A percentile compares a stretch with the other conserved stretches of the same genome.
phyloP scores from a whole-genome alignment of 1,284 basidiomycete genomes.

The Violaceomyces palustris region DNA sequence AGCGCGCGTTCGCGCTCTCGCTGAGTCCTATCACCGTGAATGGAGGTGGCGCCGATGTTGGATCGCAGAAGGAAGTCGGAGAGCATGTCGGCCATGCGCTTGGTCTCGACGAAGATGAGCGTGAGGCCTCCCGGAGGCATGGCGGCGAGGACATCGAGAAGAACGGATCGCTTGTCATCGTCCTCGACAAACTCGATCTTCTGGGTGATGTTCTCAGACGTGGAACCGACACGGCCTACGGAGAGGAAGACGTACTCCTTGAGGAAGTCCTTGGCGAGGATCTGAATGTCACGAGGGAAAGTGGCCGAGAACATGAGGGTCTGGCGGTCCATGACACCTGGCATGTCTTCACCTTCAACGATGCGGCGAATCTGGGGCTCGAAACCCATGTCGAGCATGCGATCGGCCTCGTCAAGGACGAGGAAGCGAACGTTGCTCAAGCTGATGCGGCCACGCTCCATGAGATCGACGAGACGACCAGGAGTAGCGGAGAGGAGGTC shows the following conservation, averaged over 20 bases:
- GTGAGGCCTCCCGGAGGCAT: slow-evolving; percentile 72
- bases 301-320: slow-evolving; percentile 99
- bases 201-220: slow-evolving; percentile 99
- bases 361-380: slow-evolving; percentile 98
- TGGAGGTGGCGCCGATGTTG: slow-evolving; percentile 81
- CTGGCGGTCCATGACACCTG: slow-evolving; percentile 81
- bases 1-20: slow-evolving; percentile 94
- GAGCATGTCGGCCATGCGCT: slow-evolving; percentile 97
- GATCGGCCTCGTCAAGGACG: slow-evolving; percentile 97
- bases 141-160: slow-evolving; percentile 86
- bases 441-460: slow-evolving; percentile 94
- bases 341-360: slow-evolving; percentile 98
- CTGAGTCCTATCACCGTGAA: slow-evolving; percentile 96
- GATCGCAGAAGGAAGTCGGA: slow-evolving; percentile 89
- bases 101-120: slow-evolving; percentile 97
- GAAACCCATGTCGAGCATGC: slow-evolving; percentile 99
- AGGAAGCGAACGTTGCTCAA: slow-evolving; percentile 95
- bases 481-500: slow-evolving; percentile 97
- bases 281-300: slow-evolving; percentile 97
- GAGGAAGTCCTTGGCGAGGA: slow-evolving; percentile 85
- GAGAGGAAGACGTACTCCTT: slow-evolving; percentile 89
- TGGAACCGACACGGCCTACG: slow-evolving; percentile 95
- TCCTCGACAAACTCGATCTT: slow-evolving; percentile 98
- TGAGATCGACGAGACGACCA: slow-evolving; percentile 94
- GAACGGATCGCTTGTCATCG: slow-evolving; percentile 88